These are phyloP conservation scores for Penicillium salamii DNA, from an alignment of 495 filamentous ascomycete species.

Conservation along the genomic window DNA sequence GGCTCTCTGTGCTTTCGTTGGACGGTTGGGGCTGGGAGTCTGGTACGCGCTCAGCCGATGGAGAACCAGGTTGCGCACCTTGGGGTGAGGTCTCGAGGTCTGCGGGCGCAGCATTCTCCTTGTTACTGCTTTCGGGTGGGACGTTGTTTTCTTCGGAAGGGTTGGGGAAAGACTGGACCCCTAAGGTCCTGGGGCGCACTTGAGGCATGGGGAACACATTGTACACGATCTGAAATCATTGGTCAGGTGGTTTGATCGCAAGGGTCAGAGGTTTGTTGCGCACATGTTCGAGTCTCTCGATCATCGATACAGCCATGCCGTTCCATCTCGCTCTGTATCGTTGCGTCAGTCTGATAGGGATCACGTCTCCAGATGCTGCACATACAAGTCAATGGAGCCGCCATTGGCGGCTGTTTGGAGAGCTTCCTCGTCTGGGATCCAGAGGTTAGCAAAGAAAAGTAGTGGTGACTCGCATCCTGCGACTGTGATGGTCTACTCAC, in stretches of 20 bases:
- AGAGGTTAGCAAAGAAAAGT: slow-evolving; percentile 1
- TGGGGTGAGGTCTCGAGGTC: slow-evolving; percentile 29
- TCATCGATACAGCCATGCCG: slow-evolving; percentile 46
- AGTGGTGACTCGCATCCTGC: background rate
- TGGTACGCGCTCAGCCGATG: slow-evolving; percentile 43
- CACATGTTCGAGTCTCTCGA: slow-evolving; percentile 55
- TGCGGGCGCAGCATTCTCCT: slow-evolving; percentile 50
- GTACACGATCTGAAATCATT: slow-evolving; percentile 44
- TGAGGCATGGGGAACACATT: slow-evolving; percentile 51
- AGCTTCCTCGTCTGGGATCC: slow-evolving; percentile 54
- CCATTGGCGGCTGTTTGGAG: slow-evolving; percentile 62
- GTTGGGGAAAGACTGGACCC: slow-evolving; percentile 21
- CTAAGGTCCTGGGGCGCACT: slow-evolving; percentile 30
- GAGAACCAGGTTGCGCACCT: slow-evolving; percentile 27
- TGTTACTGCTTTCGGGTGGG: slow-evolving; percentile 41
- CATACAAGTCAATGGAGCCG: slow-evolving; percentile 68
- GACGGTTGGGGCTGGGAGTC: slow-evolving; percentile 49
- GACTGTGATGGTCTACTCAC: slow-evolving; percentile 19
- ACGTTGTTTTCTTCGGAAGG: slow-evolving; percentile 32
- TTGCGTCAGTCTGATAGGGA: slow-evolving; percentile 26
- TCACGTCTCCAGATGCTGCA: slow-evolving; percentile 5
- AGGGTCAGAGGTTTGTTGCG: slow-evolving; percentile 7
- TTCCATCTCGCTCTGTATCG: slow-evolving; percentile 53
- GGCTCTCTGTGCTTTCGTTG: slow-evolving; percentile 32
- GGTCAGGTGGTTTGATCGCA: slow-evolving; percentile 8